Evolutionary conservation across 108 stramenopile genomes (phyloP).

Genomic region (Schizochytrium sp.): DNA sequence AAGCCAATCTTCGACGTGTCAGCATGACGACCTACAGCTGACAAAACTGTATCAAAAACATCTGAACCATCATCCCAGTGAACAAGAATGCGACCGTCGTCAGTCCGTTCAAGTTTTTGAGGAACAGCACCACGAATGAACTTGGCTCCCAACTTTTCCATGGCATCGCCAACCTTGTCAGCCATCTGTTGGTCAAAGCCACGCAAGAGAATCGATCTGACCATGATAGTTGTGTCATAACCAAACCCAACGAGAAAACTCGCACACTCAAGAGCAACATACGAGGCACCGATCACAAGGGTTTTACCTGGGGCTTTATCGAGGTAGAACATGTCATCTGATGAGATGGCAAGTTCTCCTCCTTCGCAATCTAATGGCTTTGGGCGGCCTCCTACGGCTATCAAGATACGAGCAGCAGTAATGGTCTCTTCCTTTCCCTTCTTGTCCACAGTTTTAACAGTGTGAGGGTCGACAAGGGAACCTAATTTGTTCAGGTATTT

Average conservation of each 20-base stretch:
- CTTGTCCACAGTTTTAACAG: constrained; percentile 84
- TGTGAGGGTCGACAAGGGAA: constrained; percentile 81
- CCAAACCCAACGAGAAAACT: constrained; percentile 93
- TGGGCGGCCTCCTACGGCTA: constrained; percentile 96
- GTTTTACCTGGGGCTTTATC: constrained; percentile 90
- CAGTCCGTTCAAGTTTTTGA: constrained; percentile 80
- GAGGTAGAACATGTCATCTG: constrained; percentile 94
- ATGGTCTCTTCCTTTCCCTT: constrained; percentile 57
- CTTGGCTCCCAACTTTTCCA: constrained; percentile 86
- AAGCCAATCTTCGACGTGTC: constrained; percentile 86
- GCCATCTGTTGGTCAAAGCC: constrained; percentile 97
- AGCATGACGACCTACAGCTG: constrained; percentile 90
- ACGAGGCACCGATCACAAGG: constrained; percentile 94
- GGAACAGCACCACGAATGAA: constrained; percentile 86
- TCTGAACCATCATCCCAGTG: constrained; percentile 60
- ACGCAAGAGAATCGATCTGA: constrained; percentile 92
- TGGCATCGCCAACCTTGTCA: constrained; percentile 85
- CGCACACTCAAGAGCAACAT: constrained; percentile 97
- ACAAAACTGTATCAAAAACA: constrained; percentile 82
- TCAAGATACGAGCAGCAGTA: constrained; percentile 84
- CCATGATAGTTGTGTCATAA: constrained; percentile 90
- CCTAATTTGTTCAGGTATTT: constrained; percentile 91
- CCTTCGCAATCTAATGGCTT: constrained; percentile 63
- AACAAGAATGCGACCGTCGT: constrained; percentile 54
- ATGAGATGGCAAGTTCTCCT: constrained; percentile 91